Conservation (phyloP, 768 basidiomycete genomes). For the Tremella fuciformis region DNA sequence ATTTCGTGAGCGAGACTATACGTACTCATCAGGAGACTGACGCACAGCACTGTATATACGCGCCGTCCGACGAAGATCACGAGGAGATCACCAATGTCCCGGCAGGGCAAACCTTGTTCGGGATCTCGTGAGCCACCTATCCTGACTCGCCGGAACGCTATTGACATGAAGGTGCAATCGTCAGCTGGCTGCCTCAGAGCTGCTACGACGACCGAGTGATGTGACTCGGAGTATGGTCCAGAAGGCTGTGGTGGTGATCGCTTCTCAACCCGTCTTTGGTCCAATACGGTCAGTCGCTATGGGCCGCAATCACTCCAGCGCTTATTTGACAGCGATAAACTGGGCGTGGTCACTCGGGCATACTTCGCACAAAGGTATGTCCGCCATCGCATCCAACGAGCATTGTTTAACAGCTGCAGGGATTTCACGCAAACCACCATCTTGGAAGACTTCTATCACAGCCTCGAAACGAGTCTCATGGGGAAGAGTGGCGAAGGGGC, state of each 20-base stretch:
- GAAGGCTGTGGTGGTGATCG: slow-evolving; percentile 93
- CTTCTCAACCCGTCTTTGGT: slow-evolving; percentile 60
- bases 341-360: slow-evolving; percentile 89
- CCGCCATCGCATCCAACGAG: too few relatives aligned
- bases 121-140: slow-evolving; percentile 72
- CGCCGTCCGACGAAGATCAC: slow-evolving; percentile 19
- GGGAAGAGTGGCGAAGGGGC: slow-evolving; percentile 84
- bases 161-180: slow-evolving; percentile 72
- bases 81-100: slow-evolving; percentile 41
- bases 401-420: slow-evolving; percentile 52
- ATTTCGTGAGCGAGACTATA: slow-evolving; percentile 59
- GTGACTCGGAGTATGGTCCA: slow-evolving; percentile 95
- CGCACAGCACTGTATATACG: slow-evolving; percentile 47
- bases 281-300: slow-evolving; percentile 68
- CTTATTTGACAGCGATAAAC: slow-evolving; percentile 65
- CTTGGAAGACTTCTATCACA: slow-evolving; percentile 78
- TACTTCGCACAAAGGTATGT: slow-evolving; percentile 75
- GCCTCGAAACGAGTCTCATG: slow-evolving; percentile 71
- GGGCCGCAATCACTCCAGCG: background rate
- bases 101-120: slow-evolving; percentile 71
- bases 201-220: slow-evolving; percentile 70
- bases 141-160: background rate
- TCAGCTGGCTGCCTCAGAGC: slow-evolving; percentile 75
- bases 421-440: slow-evolving; percentile 86
- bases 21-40: background rate